These are phyloP conservation scores for Pichia sporocuriosa DNA, from an alignment of 805 yeast species.

Conservation along the genomic window DNA sequence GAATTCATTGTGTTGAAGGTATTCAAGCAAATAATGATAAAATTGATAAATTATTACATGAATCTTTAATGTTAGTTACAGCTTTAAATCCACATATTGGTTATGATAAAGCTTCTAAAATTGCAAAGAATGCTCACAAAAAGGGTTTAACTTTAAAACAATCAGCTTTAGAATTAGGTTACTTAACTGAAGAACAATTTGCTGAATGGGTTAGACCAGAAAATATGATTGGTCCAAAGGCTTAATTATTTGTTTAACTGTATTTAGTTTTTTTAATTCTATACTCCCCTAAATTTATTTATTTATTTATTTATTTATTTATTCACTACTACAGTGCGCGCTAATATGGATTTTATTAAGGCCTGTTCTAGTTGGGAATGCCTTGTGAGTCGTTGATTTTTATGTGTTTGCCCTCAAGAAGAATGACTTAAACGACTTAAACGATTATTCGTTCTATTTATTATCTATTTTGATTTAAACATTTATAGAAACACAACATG, in stretches of 20 bases:
- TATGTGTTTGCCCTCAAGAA: no score
- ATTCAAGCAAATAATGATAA: constrained; percentile 82
- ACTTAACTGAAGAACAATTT: constrained; percentile 76
- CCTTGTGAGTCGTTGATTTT: no score
- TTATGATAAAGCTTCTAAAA: constrained; percentile 94
- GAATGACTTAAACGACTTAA: no score
- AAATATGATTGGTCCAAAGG: constrained; percentile 92
- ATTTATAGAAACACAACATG: constrained; percentile 1
- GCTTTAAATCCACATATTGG: constrained; percentile 99
- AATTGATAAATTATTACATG: constrained; percentile 81
- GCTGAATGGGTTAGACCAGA: constrained; percentile 98
- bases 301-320: constrained; percentile 5
- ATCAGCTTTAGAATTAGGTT: constrained; percentile 87
- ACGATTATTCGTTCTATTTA: no score
- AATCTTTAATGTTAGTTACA: constrained; percentile 96
- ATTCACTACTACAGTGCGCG: no score
- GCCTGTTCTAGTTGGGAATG: no score
- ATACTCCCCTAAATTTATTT: neutral
- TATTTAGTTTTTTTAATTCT: neutral
- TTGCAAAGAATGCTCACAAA: constrained; percentile 97
- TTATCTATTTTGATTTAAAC: no score
- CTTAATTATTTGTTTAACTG: neutral
- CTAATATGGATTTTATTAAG: no score
- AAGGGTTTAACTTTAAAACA: constrained; percentile 94
- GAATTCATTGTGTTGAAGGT: constrained; percentile 92